Evolutionary conservation across 2,329 filamentous ascomycete species (phyloP), one percentile per base, ranked within the genome.

Genomic region (Pseudogymnoascus sp.): DNA sequence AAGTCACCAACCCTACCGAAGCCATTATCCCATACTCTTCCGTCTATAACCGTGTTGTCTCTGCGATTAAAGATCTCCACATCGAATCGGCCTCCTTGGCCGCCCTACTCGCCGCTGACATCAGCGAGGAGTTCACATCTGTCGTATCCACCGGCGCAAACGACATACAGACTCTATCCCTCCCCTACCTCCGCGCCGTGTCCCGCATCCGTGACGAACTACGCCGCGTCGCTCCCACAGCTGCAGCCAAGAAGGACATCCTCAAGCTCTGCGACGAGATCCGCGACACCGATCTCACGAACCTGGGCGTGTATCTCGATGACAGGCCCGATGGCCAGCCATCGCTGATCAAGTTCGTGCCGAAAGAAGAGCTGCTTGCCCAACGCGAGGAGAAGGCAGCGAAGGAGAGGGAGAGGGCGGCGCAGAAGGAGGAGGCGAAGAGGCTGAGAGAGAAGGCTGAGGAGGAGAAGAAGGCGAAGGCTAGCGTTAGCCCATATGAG

Each of bases 251-350:
- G 64, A 90, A 91, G 71, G 83, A 88, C 3, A 85, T 94, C 38
- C 84, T 97, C 1, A 75, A 80, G 0, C 82, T 96, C 55, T 94
- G 89, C 67, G 93, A 96, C 72, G 81, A 83, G 16, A 84, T 97
- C 45, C 89, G 92, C 60, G 90, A 97, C 72, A 81, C 85, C 8
- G 86, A 92, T 62, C 84, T 97, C 9, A 92, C 90, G 69, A 86
- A 92, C 63, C 78, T 95, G 0, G 90, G 88, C 38, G 88, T 97
- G 63, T 95, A 95, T 71, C 85, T 97, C 0, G 92, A 97, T 71
- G 92, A 97, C 70, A 84, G 91, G 59, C 78, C 77, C n/a, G 83
- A 82, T 55, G 79, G 78, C 62, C 81, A 81, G 71, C 87, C 84
- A 0, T 91, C 91, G 0, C 81, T 96, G 33, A 87, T 96, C 65